Base-by-base conservation (phyloP, 805 yeast species). In the Scheffersomyces spartinae region DNA sequence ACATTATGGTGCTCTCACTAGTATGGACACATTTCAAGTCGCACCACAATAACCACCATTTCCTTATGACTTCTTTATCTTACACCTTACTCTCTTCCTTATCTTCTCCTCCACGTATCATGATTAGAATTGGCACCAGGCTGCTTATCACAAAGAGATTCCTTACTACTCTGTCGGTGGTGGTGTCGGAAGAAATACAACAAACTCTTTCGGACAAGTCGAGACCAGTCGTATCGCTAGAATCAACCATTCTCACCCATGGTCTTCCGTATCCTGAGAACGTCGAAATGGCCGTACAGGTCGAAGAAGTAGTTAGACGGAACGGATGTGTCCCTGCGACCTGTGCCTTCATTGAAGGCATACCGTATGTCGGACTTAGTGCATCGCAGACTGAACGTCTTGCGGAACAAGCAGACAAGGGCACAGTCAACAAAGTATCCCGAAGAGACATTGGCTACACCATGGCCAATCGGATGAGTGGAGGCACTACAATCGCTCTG, bases 401-500 rank as follows among this genome's bases (percentile, higher is more conserved):
- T 36, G 75, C 80, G 2, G 57, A 49, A 25, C 42, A 28, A 28
- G 40, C 28, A 18, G 29, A 11, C 16, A 33, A 13, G 26, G 39
- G 25, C 9, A 28, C 31, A 3, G 70, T 64, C 10, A 55, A 56
- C 37, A 84, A 85, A 45, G 75, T 82, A 4, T 80, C 94, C 5
- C 56, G 94, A 36, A 56, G 95, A 29, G 95, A 84, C 45, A 68
- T 84, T 17, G 77, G 88, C 0, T 64, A 64, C 35, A 71, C 78
- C 3, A 68, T 83, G 71, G 69, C 84, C 9, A 54, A 61, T 23
- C 52, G 55, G 16, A 45, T 71, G n/a, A 58, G 68, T 25, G 95
- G 95, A 6, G 95, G 95, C 5, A 85, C 95, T 2, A 84, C 95
- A 0, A 82, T 84, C 30, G 82, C 95, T 2, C 75, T 81, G 15